Percentiles rank a stretch among this genome's conserved stretches.
Conservation (phyloP, 192 early-diverging fungal species). For the Phlyctochytrium arcticum region DNA sequence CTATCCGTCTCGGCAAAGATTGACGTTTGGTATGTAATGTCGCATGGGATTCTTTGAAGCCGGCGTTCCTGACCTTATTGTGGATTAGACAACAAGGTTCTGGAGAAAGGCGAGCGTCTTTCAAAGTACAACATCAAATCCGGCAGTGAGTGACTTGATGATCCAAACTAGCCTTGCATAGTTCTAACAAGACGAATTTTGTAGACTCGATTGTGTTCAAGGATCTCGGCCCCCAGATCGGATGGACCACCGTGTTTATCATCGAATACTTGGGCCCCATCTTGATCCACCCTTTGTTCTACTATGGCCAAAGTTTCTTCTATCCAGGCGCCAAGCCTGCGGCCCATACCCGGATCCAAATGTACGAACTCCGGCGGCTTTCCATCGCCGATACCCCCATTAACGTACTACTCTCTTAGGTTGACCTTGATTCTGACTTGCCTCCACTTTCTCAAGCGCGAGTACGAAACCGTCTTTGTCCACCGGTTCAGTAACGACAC, state of each 20-base stretch:
- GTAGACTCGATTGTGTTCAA: conserved; percentile 26
- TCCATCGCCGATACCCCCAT: too few relatives aligned
- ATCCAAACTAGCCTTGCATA: conserved; percentile 1
- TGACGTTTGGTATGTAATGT: conserved; percentile 46
- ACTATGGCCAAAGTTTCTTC: conserved; percentile 63
- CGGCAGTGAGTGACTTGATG: conserved; percentile 45
- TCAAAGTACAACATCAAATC: conserved; percentile 62
- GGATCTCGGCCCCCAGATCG: conserved; percentile 69
- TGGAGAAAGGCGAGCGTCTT: conserved; percentile 51
- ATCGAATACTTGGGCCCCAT: conserved; percentile 92
- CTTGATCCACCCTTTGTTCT: conserved; percentile 81
- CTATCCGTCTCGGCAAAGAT: conserved; percentile 76
- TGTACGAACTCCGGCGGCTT: conserved; percentile 1
- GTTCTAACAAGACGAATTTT: neutral
- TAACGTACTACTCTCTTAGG: conserved; percentile 30
- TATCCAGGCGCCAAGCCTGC: conserved; percentile 60
- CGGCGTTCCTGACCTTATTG: neutral
- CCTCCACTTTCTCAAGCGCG: conserved; percentile 88
- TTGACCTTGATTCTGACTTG: conserved; percentile 65
- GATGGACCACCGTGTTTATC: conserved; percentile 90
- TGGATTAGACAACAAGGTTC: conserved; percentile 49
- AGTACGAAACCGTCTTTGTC: conserved; percentile 88
- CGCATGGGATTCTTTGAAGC: neutral
- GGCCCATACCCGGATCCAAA: conserved; percentile 70
- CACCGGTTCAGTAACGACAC: conserved; percentile 88